A percentile compares a stretch with the other conserved stretches of the same genome.
Conservation (phyloP, 2,329 filamentous ascomycete species). For the Colletotrichum navitas region DNA sequence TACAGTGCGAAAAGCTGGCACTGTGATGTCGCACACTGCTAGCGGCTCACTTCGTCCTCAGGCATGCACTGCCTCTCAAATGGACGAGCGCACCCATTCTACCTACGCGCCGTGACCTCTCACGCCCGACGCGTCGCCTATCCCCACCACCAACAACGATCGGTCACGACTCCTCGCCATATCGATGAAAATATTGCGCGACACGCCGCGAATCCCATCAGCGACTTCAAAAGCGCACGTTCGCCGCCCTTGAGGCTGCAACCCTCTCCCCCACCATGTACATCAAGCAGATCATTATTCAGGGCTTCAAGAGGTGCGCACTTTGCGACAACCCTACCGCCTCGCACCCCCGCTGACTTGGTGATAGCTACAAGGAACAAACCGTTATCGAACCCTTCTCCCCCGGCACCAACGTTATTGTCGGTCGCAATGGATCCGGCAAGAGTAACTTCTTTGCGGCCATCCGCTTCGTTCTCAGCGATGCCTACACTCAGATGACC, state of each 20-base stretch:
- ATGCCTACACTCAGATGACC: slow-evolving; percentile 96
- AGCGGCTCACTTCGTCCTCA: slow-evolving; percentile 20
- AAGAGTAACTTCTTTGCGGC: slow-evolving; percentile 99
- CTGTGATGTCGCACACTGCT: not conserved
- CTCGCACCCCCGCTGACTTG: slow-evolving; percentile 45
- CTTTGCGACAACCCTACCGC: slow-evolving; percentile 26
- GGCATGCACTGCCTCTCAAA: slow-evolving; percentile 32
- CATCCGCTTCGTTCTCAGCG: slow-evolving; percentile 97
- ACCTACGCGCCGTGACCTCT: slow-evolving; percentile 31
- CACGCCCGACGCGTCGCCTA: slow-evolving; percentile 40
- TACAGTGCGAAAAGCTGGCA: not conserved
- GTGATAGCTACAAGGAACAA: slow-evolving; percentile 94
- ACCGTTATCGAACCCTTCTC: slow-evolving; percentile 99
- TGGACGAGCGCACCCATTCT: slow-evolving; percentile 21
- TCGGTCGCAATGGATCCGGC: slow-evolving; percentile 98
- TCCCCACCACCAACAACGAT: slow-evolving; percentile 39
- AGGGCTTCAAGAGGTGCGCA: slow-evolving; percentile 96
- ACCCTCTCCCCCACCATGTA: slow-evolving; percentile 73
- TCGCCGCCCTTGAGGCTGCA: slow-evolving; percentile 40
- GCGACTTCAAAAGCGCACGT: slow-evolving; percentile 32
- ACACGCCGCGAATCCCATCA: slow-evolving; percentile 14
- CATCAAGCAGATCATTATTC: slow-evolving; percentile 99
- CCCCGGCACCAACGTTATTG: slow-evolving; percentile 96
- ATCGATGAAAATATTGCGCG: slow-evolving; percentile 40
- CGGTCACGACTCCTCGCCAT: slow-evolving; percentile 21